phyloP scores from a whole-genome alignment of 2,329 filamentous ascomycete species.

The Ophiostoma tasmaniense region DNA sequence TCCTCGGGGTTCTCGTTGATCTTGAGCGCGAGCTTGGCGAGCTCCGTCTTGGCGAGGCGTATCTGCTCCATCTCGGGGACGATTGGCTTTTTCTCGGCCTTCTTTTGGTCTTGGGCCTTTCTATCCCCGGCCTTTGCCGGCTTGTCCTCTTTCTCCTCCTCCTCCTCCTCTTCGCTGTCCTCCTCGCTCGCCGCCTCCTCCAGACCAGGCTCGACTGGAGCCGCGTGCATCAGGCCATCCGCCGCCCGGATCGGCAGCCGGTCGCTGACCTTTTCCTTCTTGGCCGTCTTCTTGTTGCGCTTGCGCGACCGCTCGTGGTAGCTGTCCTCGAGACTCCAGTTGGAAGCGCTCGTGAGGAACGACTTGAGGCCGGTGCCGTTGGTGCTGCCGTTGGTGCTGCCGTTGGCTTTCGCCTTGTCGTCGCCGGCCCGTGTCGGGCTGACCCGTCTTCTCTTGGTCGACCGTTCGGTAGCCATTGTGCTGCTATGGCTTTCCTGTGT shows the following conservation, averaged over 20 bases:
- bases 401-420: slow-evolving; percentile 25
- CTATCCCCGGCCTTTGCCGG: not conserved
- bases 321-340: slow-evolving; percentile 86
- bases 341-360: slow-evolving; percentile 66
- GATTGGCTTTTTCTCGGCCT: slow-evolving; percentile 10
- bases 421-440: slow-evolving; percentile 44
- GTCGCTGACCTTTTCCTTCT: slow-evolving; percentile 64
- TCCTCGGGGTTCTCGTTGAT: slow-evolving; percentile 94
- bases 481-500: too few species aligned
- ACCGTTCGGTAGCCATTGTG: slow-evolving; percentile 32
- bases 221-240: slow-evolving; percentile 59
- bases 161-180: slow-evolving; percentile 33
- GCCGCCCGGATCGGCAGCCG: slow-evolving; percentile 79
- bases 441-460: slow-evolving; percentile 50
- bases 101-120: not conserved
- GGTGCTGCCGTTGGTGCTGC: slow-evolving; percentile 26
- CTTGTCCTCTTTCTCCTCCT: not conserved
- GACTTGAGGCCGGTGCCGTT: slow-evolving; percentile 43
- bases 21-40: slow-evolving; percentile 70
- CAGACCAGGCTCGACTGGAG: slow-evolving; percentile 34
- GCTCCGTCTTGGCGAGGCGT: slow-evolving; percentile 78
- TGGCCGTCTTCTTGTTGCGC: slow-evolving; percentile 50
- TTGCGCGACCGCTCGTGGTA: slow-evolving; percentile 69
- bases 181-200: slow-evolving; percentile 47
- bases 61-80: slow-evolving; percentile 55